phyloP scores from a whole-genome alignment of 2,329 filamentous ascomycete species.

The Verticillium tricorpus region DNA sequence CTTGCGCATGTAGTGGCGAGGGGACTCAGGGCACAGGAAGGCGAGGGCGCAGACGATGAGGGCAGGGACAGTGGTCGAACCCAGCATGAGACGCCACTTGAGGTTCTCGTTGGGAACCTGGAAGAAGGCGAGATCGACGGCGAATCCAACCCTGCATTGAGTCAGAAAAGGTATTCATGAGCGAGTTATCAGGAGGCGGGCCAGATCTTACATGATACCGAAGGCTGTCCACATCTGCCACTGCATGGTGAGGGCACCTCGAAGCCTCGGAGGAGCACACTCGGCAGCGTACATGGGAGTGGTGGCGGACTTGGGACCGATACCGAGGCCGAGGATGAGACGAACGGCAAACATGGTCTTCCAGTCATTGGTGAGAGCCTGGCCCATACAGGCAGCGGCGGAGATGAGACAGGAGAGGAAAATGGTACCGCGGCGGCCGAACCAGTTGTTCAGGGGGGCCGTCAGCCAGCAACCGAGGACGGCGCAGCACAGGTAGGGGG shows the following conservation, averaged over 20 bases:
- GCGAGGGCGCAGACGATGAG: conserved; percentile 52
- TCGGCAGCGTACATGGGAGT: conserved; percentile 67
- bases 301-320: conserved; percentile 66
- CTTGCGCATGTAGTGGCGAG: conserved; percentile 47
- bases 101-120: conserved; percentile 25
- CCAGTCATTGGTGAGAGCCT: conserved; percentile 43
- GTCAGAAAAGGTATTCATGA: neutral
- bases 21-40: conserved; percentile 43
- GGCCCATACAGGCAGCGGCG: conserved; percentile 47
- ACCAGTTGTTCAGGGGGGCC: conserved; percentile 64
- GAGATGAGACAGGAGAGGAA: conserved; percentile 65
- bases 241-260: conserved; percentile 68
- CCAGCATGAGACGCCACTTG: conserved; percentile 68
- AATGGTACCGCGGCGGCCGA: conserved; percentile 68
- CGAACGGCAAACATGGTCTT: conserved; percentile 68
- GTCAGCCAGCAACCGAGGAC: conserved; percentile 70
- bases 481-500: conserved; percentile 62
- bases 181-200: neutral
- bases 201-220: conserved; percentile 38
- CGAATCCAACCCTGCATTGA: neutral
- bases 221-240: conserved; percentile 58
- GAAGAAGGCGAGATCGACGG: conserved; percentile 1
- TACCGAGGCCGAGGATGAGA: conserved; percentile 65
- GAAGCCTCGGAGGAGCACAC: conserved; percentile 57
- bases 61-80: conserved; percentile 59